Evolutionary conservation across 2,329 filamentous ascomycete genomes (phyloP), one percentile per base, ranked within the genome.

Genomic region (Pezicula carpinea): DNA sequence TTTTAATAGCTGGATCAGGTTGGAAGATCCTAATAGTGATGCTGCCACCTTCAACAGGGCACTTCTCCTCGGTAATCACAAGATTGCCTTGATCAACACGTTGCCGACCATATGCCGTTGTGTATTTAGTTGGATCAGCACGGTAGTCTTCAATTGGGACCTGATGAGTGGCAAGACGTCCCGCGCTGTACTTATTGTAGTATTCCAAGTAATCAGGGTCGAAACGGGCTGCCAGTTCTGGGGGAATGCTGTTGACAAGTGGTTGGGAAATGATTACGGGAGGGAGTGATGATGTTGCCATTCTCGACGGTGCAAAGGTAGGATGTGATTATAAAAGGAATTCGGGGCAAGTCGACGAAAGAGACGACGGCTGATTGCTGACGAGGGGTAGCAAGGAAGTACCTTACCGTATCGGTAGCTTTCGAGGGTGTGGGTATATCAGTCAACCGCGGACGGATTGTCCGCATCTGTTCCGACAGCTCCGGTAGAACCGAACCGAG

Each of bases 11-110:
- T 4, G 59, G 50, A 7, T 58, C 57, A 10, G 65, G 65, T 44
- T 70, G 63, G 38, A 69, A 70, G 26, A 71, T 67, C 3, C 68
- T 62, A 29, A 71, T 53, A 2, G 56, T 64, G 47, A 71, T 70
- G 40, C 67, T 63, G 14, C 66, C 67, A 7, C 58, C 66, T 17
- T 66, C 52, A 6, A 70, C 67, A 6, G 65, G 63, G 43, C 66
- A 67, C 53, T 62, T 64, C 53, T 69, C 62, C 36, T 70, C 65
- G 3, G 64, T 67, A 49, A 69, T 70, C 31, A 61, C 59, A 40
- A 64, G 64, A 44, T 68, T 50, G 48, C 68, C 63, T 21, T 65
- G 64, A 3, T 47, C 43, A 6, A 64, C 64, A 10, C 43, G 42
- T 17, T 61, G 63, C 19, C 66, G 65, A n/a, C 69, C 68, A 47